A percentile compares a stretch with the other conserved stretches of the same genome.
These are phyloP conservation scores for Asterochloris sp. DNA, from an alignment of 139 green algal species.

Conservation along the genomic window DNA sequence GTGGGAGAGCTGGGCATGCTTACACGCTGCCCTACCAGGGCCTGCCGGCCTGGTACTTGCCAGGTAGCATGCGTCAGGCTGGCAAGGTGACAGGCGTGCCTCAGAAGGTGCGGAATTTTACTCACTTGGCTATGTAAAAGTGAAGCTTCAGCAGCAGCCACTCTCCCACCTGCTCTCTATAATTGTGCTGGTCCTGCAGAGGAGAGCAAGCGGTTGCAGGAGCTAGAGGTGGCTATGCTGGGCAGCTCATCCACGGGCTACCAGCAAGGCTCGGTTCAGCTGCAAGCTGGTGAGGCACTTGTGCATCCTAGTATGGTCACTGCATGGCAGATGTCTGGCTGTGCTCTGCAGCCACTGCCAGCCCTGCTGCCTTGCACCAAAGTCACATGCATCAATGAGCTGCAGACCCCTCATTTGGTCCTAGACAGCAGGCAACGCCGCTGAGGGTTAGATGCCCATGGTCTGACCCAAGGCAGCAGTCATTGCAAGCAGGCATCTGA, in stretches of 20 bases:
- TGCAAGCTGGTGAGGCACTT: too few relatives aligned
- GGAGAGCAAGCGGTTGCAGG: conserved; percentile 54
- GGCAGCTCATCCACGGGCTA: conserved; percentile 44
- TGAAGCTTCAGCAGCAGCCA: not conserved
- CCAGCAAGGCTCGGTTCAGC: not conserved
- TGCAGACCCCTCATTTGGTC: too few relatives aligned
- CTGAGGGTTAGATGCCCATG: too few relatives aligned
- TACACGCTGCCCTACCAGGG: not conserved
- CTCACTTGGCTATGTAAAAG: not conserved
- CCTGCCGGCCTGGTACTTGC: not conserved
- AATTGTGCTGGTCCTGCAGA: conserved; percentile 17
- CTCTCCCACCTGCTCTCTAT: not conserved
- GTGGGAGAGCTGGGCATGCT: not conserved
- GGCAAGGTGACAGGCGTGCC: not conserved
- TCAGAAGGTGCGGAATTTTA: not conserved
- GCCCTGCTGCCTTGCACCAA: too few relatives aligned
- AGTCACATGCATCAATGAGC: too few relatives aligned
- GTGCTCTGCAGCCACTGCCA: too few relatives aligned
- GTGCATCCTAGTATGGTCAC: too few relatives aligned
- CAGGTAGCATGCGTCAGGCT: not conserved
- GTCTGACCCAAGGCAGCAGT: too few relatives aligned
- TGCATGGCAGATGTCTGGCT: too few relatives aligned
- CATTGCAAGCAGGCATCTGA: too few relatives aligned
- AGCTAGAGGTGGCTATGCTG: conserved; percentile 50
- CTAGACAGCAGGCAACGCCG: too few relatives aligned